These are phyloP conservation scores for Xylariales sp. DNA, from an alignment of 2,329 filamentous ascomycete genomes.

Conservation along the genomic window DNA sequence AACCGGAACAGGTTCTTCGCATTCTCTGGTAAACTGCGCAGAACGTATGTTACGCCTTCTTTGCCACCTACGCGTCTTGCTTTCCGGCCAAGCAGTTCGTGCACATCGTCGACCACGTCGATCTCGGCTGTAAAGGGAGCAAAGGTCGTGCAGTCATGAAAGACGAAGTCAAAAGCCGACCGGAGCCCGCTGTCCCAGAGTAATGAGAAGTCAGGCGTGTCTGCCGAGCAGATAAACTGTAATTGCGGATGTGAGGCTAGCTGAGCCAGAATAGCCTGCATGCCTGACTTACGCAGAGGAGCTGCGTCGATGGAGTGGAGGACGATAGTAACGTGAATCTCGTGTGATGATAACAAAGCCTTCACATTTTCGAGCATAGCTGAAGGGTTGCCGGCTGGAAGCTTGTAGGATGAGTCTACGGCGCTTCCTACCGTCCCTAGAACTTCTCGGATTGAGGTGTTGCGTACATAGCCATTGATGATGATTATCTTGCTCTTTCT, in stretches of 20 bases:
- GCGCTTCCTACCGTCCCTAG: conserved; percentile 64
- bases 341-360: conserved; percentile 50
- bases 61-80: conserved; percentile 77
- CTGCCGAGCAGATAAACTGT: conserved; percentile 72
- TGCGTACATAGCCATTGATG: conserved; percentile 77
- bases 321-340: conserved; percentile 58
- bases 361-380: conserved; percentile 66
- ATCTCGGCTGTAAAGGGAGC: conserved; percentile 67
- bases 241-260: conserved; percentile 71
- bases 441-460: conserved; percentile 63
- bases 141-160: conserved; percentile 94
- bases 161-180: conserved; percentile 78
- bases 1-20: conserved; percentile 82
- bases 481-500: conserved; percentile 64
- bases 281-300: conserved; percentile 64
- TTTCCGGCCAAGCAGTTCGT: conserved; percentile 78
- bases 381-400: conserved; percentile 58
- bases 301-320: conserved; percentile 84
- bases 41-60: conserved; percentile 86
- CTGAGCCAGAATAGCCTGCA: conserved; percentile 69
- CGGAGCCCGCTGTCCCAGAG: conserved; percentile 88
- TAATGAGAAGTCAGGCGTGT: conserved; percentile 81
- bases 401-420: conserved; percentile 45
- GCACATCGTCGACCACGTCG: conserved; percentile 85
- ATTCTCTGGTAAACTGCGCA: conserved; percentile 87